Evolutionary conservation across 164 flowering plant species (phyloP).

Genomic region (Magnolia kwangsiensis): DNA sequence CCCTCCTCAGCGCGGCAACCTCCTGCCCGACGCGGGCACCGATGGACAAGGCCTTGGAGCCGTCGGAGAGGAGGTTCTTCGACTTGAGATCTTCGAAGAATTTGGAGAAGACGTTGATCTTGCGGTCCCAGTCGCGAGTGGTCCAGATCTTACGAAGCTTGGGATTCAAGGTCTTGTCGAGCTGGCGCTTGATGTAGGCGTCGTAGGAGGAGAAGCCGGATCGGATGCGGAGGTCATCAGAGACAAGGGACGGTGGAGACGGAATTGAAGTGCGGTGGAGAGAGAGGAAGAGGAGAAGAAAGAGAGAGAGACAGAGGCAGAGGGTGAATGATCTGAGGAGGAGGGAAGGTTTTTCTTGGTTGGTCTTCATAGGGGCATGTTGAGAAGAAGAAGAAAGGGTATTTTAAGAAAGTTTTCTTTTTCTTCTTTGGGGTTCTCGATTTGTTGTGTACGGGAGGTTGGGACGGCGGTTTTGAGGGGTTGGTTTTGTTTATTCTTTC

Average conservation of each 20-base stretch:
- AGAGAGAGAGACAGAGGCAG: not conserved
- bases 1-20: constrained; percentile 57
- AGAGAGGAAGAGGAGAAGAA: constrained; percentile 34
- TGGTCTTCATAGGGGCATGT: not conserved
- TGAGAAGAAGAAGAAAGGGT: not conserved
- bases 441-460: too few species aligned
- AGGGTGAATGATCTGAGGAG: not conserved
- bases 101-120: constrained; percentile 35
- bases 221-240: constrained; percentile 49
- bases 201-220: constrained; percentile 70
- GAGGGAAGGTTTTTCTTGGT: not conserved
- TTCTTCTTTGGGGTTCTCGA: too few species aligned
- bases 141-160: constrained; percentile 65
- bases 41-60: constrained; percentile 61
- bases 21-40: constrained; percentile 92
- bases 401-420: too few species aligned
- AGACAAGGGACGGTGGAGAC: constrained; percentile 7
- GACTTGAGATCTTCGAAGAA: constrained; percentile 50
- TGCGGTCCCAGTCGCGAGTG: constrained; percentile 85
- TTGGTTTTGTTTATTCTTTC: too few species aligned
- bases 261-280: constrained; percentile 11
- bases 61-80: constrained; percentile 32
- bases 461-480: too few species aligned
- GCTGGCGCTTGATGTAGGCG: constrained; percentile 62
- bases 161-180: constrained; percentile 76